Base-by-base conservation (phyloP, 257 asterid genomes). In the Echites panduratus region DNA sequence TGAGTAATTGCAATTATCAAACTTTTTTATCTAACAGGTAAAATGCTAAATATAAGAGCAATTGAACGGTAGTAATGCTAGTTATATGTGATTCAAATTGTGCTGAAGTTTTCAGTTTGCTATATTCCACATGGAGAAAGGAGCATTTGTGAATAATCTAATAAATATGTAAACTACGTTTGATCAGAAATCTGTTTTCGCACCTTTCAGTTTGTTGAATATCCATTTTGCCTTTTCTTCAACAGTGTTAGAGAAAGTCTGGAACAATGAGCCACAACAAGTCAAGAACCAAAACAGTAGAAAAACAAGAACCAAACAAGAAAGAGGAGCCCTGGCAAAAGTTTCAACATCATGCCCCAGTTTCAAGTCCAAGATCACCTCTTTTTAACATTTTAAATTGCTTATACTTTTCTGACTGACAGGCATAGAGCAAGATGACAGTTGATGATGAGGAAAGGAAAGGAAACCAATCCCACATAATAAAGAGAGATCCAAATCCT, bases 181-280 rank as follows among this genome's bases (percentile, higher is more conserved):
- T 32, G 10, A 56, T 32, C 41, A 1, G 0, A 79, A 69, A 11
- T 32, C 49, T 32, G 71, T 20, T 11, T 7, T 19, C 62, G 1
- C 80, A 93, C 98, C 98, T 91, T 93, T 93, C 80, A 93, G 94
- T 85, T 91, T 93, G 89, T 93, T 89, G 96, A 93, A 93, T 64
- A 93, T 66, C 97, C 97, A 93, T 85, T 91, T 93, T 13, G 98
- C 98, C 85, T 89, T 93, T 86, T 93, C 97, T 78, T 93, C 98
- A 17, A 93, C 96, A 0, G 98, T 88, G 81, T 63, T 90, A 4
- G 98, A 87, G 57, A 90, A 76, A 22, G 87, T 88, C 98, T 93
- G 92, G 5, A 82, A 76, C 13, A 40, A 70, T 66, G 75, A 75
- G n/a, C 13, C 50, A 52, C 10, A 20, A 10, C 62, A 29, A 75